A percentile compares a stretch with the other conserved stretches of the same genome.
These are phyloP conservation scores for Nannochloropsis salina DNA, from an alignment of 108 stramenopile species.

Conservation along the genomic window DNA sequence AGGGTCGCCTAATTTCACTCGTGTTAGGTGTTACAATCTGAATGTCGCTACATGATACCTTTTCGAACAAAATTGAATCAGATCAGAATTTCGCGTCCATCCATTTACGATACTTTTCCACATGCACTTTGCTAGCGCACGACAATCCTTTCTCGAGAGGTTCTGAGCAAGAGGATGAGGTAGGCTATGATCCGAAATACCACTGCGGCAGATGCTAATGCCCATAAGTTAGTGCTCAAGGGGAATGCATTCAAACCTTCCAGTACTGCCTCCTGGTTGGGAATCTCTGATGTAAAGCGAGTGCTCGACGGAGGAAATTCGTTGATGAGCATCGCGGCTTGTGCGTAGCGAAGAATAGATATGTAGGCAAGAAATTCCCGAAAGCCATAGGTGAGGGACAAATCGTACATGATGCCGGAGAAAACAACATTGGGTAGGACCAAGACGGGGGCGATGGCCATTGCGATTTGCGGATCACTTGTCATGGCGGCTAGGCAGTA, in stretches of 20 bases:
- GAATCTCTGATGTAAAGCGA: background rate
- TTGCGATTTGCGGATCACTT: background rate
- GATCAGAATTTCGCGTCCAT: too few species aligned
- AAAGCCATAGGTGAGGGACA: background rate
- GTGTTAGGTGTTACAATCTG: too few species aligned
- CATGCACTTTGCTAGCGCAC: background rate
- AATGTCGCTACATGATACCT: too few species aligned
- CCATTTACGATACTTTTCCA: too few species aligned
- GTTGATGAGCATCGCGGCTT: background rate
- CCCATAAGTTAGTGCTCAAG: background rate
- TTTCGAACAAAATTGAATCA: too few species aligned
- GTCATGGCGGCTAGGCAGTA: background rate
- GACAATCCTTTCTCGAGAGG: background rate
- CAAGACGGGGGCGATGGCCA: background rate
- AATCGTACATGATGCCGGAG: constrained; percentile 8
- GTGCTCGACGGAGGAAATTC: constrained; percentile 11
- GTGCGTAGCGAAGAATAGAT: background rate
- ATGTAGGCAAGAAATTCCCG: background rate
- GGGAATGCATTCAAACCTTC: background rate
- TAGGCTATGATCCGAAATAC: background rate
- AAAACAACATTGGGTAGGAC: constrained; percentile 12
- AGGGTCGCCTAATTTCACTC: too few species aligned
- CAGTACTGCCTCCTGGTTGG: background rate
- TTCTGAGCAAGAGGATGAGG: background rate
- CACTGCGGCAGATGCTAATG: background rate